These are phyloP conservation scores for Solanum hybrid DNA, from an alignment of 305 asterid genomes.

Conservation along the genomic window DNA sequence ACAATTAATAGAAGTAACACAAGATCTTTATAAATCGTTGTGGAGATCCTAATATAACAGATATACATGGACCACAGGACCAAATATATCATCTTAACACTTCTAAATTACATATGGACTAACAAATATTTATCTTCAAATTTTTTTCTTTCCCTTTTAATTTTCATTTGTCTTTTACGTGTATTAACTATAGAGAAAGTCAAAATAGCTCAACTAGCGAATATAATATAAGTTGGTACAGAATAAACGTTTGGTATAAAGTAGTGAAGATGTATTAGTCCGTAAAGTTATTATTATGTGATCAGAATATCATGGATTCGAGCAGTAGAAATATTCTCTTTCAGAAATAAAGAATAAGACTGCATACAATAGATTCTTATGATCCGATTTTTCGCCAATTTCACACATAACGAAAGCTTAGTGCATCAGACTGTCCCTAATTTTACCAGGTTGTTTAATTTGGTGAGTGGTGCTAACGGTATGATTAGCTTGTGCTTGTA, in stretches of 20 bases:
- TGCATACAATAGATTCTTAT: too few relatives aligned
- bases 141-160: neutral
- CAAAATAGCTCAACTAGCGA: neutral
- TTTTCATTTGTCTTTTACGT: neutral
- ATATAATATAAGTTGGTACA: neutral
- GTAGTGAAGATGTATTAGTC: neutral
- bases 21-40: neutral
- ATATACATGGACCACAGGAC: neutral
- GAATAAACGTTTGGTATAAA: neutral
- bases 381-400: accelerated
- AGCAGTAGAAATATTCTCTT: accelerated
- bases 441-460: neutral
- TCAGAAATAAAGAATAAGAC: too few relatives aligned
- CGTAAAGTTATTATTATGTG: neutral
- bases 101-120: neutral
- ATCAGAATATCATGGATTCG: neutral
- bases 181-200: neutral
- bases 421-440: too few relatives aligned
- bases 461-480: neutral
- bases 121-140: neutral
- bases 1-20: neutral
- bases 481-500: neutral
- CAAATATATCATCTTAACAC: neutral
- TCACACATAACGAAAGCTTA: neutral
- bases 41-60: neutral